These are phyloP conservation scores for Calonectria ilicicola DNA, from an alignment of 2,329 filamentous ascomycete species.

Conservation along the genomic window DNA sequence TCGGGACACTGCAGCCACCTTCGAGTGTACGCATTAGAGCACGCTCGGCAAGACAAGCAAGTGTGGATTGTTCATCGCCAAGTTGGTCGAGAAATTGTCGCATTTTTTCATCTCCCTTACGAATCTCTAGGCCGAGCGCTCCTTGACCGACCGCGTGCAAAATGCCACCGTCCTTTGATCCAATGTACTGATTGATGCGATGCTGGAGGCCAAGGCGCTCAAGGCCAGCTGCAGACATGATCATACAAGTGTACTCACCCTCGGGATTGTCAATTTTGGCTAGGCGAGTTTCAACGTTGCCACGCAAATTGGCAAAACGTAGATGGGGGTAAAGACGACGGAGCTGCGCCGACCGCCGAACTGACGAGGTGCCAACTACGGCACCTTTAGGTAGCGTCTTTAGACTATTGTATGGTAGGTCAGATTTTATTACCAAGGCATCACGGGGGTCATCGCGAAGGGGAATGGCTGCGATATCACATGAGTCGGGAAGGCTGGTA, in stretches of 20 bases:
- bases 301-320: conserved; percentile 84
- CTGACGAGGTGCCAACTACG: conserved; percentile 79
- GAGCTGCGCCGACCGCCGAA: conserved; percentile 89
- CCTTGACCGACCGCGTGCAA: conserved; percentile 95
- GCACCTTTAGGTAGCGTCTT: not conserved
- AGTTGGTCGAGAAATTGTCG: conserved; percentile 72
- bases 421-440: conserved; percentile 69
- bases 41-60: conserved; percentile 83
- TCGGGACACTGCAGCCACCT: conserved; percentile 96
- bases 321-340: conserved; percentile 81
- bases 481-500: conserved; percentile 81
- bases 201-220: conserved; percentile 77
- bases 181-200: conserved; percentile 85
- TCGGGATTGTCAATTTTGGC: conserved; percentile 79
- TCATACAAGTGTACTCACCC: conserved; percentile 78
- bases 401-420: conserved; percentile 67
- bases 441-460: conserved; percentile 84
- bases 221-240: conserved; percentile 90
- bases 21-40: conserved; percentile 88
- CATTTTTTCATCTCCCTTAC: conserved; percentile 75
- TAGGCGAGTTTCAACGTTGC: conserved; percentile 91
- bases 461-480: conserved; percentile 81
- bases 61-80: conserved; percentile 72
- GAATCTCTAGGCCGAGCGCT: conserved; percentile 86
- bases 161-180: conserved; percentile 78